Evolutionary conservation across 2,329 filamentous ascomycete species (phyloP).

Genomic region (Neonectria ditissima): DNA sequence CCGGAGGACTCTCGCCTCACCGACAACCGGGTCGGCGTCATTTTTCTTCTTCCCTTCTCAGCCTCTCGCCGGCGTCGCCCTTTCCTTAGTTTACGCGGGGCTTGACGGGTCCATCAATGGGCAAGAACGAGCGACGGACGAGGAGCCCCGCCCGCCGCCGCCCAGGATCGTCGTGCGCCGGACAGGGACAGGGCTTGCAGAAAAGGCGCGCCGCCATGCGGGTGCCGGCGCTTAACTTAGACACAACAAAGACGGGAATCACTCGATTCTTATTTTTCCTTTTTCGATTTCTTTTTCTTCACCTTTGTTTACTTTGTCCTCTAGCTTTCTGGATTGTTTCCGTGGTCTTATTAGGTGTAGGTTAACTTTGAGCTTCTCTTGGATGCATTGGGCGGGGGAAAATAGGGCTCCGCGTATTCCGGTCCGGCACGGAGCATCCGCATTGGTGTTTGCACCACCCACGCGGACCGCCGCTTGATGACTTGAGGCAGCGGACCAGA

Average conservation of each 20-base stretch:
- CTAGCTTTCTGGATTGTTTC: too few relatives aligned
- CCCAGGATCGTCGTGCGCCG: slow-evolving; percentile 18
- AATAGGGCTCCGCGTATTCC: background rate
- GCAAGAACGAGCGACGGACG: background rate
- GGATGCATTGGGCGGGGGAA: too few relatives aligned
- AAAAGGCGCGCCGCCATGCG: slow-evolving; percentile 29
- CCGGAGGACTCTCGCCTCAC: background rate
- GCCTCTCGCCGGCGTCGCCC: too few relatives aligned
- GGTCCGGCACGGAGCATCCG: background rate
- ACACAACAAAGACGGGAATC: slow-evolving; percentile 8
- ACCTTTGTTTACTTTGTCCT: background rate
- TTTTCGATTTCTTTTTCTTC: background rate
- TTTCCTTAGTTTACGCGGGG: background rate
- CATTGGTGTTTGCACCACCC: slow-evolving; percentile 3
- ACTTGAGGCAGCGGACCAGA: too few relatives aligned
- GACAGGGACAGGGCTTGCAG: slow-evolving; percentile 3
- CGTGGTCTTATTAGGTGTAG: too few relatives aligned
- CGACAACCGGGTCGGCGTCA: background rate
- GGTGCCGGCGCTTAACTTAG: slow-evolving; percentile 36
- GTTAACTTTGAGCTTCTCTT: too few relatives aligned
- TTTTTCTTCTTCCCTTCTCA: background rate
- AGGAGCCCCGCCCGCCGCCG: background rate
- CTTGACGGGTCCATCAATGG: background rate
- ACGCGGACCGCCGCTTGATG: too few relatives aligned
- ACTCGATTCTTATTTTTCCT: background rate